phyloP scores from a whole-genome alignment of 2,329 filamentous ascomycete genomes.

The Calonectria henricotiae region DNA sequence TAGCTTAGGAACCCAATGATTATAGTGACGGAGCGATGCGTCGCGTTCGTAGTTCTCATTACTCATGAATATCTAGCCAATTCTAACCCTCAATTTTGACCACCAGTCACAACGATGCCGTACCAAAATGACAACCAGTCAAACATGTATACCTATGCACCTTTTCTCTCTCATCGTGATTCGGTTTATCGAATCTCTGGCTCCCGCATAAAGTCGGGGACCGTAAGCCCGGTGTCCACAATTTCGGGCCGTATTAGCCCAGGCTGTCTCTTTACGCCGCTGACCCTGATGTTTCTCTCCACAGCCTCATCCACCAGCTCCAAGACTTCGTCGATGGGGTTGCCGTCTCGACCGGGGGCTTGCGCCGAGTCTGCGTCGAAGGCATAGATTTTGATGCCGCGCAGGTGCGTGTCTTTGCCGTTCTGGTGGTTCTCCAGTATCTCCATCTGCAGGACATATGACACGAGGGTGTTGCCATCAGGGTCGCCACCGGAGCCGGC shows the following conservation, averaged over 20 bases:
- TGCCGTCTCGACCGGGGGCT: slow-evolving; percentile 59
- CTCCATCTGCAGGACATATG: slow-evolving; percentile 91
- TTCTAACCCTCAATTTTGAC: neutral
- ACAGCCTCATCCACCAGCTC: slow-evolving; percentile 49
- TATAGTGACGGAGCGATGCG: neutral
- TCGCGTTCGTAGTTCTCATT: slow-evolving; percentile 33
- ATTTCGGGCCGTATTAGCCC: slow-evolving; percentile 54
- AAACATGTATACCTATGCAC: neutral
- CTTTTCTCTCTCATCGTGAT: neutral
- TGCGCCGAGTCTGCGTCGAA: slow-evolving; percentile 68
- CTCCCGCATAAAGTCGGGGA: slow-evolving; percentile 64
- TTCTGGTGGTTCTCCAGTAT: slow-evolving; percentile 99
- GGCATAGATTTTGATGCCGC: slow-evolving; percentile 90
- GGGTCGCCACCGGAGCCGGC: slow-evolving; percentile 70
- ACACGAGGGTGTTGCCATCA: slow-evolving; percentile 83
- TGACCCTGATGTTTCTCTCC: slow-evolving; percentile 44
- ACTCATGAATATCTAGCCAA: slow-evolving; percentile 27
- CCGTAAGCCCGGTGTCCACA: slow-evolving; percentile 56
- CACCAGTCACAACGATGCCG: neutral
- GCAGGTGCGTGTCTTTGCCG: slow-evolving; percentile 97
- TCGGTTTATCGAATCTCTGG: slow-evolving; percentile 58
- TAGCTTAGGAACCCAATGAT: neutral
- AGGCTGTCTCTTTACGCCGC: slow-evolving; percentile 53
- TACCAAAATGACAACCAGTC: neutral
- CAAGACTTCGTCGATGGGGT: slow-evolving; percentile 52